phyloP scores from a whole-genome alignment of 768 basidiomycete genomes.

The Leccinum uliginosum region DNA sequence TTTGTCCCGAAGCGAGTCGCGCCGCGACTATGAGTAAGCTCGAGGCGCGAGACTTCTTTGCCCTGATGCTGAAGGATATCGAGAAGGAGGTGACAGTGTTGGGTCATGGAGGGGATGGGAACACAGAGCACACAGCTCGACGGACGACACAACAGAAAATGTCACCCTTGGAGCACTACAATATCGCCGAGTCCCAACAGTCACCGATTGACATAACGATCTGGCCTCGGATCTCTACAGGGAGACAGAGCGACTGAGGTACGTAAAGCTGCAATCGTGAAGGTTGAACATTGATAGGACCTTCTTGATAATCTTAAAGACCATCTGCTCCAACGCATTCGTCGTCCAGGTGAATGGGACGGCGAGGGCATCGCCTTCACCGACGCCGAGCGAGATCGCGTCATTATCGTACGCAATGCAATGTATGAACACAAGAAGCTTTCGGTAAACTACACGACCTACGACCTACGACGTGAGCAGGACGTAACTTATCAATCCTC shows the following conservation, averaged over 20 bases:
- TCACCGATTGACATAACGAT: not conserved
- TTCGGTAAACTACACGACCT: not conserved
- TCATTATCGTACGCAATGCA: not conserved
- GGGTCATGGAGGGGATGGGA: not conserved
- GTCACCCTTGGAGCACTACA: not conserved
- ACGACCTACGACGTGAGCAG: not conserved
- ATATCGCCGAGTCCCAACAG: not conserved
- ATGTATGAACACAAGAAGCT: not conserved
- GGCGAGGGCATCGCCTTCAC: not conserved
- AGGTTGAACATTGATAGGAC: not conserved
- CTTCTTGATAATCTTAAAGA: not conserved
- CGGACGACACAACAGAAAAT: not conserved
- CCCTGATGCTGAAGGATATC: not conserved
- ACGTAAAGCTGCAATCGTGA: not conserved
- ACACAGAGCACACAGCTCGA: not conserved
- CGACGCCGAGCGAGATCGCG: not conserved
- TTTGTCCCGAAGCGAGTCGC: too few relatives aligned
- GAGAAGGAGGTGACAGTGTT: not conserved
- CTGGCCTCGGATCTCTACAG: not conserved
- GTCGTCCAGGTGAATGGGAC: not conserved
- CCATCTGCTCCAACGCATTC: not conserved
- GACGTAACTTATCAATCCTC: not conserved
- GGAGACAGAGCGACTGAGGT: not conserved
- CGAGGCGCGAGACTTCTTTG: not conserved
- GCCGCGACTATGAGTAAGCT: not conserved